phyloP scores from a whole-genome alignment of 2,329 filamentous ascomycete species.

The Aureobasidium sp. region DNA sequence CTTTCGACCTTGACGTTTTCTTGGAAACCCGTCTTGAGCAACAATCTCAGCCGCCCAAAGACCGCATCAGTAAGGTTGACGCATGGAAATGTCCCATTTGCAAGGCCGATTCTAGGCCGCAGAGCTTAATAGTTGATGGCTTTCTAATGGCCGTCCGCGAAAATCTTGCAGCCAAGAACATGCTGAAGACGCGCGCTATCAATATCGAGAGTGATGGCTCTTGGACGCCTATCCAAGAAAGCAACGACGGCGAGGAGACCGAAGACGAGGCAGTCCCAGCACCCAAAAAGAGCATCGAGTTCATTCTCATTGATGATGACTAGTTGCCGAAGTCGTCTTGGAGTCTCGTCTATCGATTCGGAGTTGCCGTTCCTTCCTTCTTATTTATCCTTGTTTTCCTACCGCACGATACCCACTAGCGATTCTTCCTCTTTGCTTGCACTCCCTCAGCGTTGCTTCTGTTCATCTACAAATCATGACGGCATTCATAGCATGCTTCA shows the following conservation, averaged over 20 bases:
- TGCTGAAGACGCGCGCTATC: conserved; percentile 51
- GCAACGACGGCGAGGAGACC: neutral
- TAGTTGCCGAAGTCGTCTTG: neutral
- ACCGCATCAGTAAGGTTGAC: conserved; percentile 43
- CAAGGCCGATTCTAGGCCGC: conserved; percentile 65
- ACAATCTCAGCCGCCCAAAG: conserved; percentile 30
- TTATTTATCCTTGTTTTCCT: neutral
- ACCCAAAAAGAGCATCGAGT: neutral
- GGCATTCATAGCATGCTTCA: neutral
- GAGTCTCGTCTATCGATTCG: neutral
- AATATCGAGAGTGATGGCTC: conserved; percentile 54
- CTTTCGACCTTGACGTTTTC: conserved; percentile 82
- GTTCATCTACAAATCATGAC: neutral
- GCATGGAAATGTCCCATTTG: conserved; percentile 87
- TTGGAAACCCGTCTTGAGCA: conserved; percentile 51
- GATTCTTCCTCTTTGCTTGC: neutral
- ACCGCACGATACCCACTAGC: neutral
- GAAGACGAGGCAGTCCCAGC: neutral
- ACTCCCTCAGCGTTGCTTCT: neutral
- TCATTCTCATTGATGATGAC: conserved; percentile 5
- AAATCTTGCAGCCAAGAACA: conserved; percentile 40
- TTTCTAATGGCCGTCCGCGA: conserved; percentile 59
- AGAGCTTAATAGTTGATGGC: conserved; percentile 60
- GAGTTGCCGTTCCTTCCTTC: neutral
- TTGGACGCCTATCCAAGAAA: conserved; percentile 41